Conservation (phyloP, 257 asterid species). For the Capsicum pubescens region DNA sequence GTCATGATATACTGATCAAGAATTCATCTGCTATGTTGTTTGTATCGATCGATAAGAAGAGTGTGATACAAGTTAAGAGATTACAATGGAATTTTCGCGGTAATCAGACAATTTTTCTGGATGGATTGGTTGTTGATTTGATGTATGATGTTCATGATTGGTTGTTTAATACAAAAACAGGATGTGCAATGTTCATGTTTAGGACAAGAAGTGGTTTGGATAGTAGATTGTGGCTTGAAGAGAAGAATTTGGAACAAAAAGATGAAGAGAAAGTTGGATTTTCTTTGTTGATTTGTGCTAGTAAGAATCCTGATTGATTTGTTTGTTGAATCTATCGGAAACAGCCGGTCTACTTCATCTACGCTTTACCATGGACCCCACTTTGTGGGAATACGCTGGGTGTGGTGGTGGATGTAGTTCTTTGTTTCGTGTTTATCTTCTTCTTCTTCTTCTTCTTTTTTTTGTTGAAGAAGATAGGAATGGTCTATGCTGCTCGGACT, state of each 20-base stretch:
- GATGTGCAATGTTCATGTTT: constrained; percentile 71
- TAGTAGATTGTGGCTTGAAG: constrained; percentile 82
- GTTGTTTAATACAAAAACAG: constrained; percentile 50
- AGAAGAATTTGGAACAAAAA: constrained; percentile 49
- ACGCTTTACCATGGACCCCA: too few species aligned
- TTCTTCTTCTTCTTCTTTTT: background rate
- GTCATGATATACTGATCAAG: constrained; percentile 64
- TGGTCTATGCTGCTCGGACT: background rate
- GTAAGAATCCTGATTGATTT: constrained; percentile 57
- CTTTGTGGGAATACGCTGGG: too few species aligned
- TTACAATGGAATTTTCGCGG: constrained; percentile 91
- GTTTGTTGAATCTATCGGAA: background rate
- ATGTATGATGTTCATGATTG: constrained; percentile 93
- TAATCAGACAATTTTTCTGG: constrained; percentile 74
- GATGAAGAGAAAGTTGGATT: constrained; percentile 51
- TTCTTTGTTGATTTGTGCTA: constrained; percentile 72
- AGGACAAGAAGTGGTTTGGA: constrained; percentile 79
- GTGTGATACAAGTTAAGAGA: constrained; percentile 67
- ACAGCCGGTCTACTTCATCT: too few species aligned
- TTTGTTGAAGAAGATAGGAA: background rate
- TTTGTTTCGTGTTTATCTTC: background rate
- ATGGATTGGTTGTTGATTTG: constrained; percentile 75
- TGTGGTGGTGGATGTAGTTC: too few species aligned
- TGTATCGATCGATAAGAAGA: constrained; percentile 66
- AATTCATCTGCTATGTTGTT: constrained; percentile 32